Conservation (phyloP, 2,329 filamentous ascomycete species). For the Catunica adiposa region DNA sequence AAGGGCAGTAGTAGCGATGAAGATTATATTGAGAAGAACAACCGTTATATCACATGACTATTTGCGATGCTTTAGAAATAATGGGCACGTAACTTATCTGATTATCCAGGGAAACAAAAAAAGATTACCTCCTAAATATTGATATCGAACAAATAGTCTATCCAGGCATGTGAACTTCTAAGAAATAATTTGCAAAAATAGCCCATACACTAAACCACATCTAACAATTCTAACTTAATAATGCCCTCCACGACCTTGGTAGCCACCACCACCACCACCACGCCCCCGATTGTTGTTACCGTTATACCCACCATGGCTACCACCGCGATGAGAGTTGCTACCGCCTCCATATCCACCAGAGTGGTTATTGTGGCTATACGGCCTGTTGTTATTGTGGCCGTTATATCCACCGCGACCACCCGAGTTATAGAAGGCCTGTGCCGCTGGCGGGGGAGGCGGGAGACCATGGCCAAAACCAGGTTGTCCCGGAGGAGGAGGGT, state of each 20-base stretch:
- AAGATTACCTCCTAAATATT: too few relatives aligned
- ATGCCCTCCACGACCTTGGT: background rate
- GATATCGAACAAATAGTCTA: too few relatives aligned
- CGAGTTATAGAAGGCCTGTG: slow-evolving; percentile 12
- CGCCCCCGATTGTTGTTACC: slow-evolving; percentile 5
- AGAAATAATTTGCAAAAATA: too few relatives aligned
- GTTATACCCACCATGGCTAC: slow-evolving; percentile 5
- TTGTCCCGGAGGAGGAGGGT: slow-evolving; percentile 30
- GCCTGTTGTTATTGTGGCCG: background rate
- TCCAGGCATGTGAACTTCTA: too few relatives aligned
- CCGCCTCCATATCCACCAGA: slow-evolving; percentile 1
- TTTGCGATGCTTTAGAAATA: too few relatives aligned
- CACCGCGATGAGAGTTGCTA: slow-evolving; percentile 1
- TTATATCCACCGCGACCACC: slow-evolving; percentile 12
- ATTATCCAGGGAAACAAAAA: too few relatives aligned
- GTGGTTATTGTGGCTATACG: background rate
- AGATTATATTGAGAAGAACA: too few relatives aligned
- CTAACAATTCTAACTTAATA: background rate
- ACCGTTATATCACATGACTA: too few relatives aligned
- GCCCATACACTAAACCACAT: too few relatives aligned
- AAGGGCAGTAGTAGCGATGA: too few relatives aligned
- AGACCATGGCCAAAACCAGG: slow-evolving; percentile 27
- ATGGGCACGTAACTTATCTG: too few relatives aligned
- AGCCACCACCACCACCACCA: slow-evolving; percentile 5
- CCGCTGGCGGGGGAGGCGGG: slow-evolving; percentile 27